Base-by-base conservation (phyloP, 768 basidiomycete genomes). In the Tubosaeta brunneosetosa region DNA sequence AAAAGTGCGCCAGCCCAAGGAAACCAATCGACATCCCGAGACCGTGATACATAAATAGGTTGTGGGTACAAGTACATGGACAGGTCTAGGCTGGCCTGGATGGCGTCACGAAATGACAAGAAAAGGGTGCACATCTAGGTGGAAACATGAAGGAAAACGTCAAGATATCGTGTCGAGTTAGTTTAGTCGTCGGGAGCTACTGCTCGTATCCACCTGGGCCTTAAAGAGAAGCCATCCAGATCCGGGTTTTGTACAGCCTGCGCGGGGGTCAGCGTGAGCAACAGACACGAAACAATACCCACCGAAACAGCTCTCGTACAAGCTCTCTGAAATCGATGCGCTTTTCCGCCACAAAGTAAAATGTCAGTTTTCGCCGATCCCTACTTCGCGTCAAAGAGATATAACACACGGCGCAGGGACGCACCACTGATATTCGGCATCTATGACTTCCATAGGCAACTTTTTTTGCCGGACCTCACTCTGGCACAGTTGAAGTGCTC, bases 361-460 rank as follows among this genome's bases (percentile, higher is more conserved):
- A 97, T 0, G 95, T 98, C 56, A 99, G 73, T 74, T 98, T 98
- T 68, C 94, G 90, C 53, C 95, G 89, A 71, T 99, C 95, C 92
- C 92, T 94, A 22, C 19, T 46, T 13, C 3, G 10, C 47, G 12
- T 57, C 33, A 47, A 31, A 40, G 41, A 55, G 22, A 3, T 22
- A 22, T 22, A 29, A 26, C 19, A 51, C 33, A 29, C 41, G 46
- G 40, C 50, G 26, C 19, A 40, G 11, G 25, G 6, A 73, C 87
- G 27, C 51, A 94, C 94, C 94, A 98, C 66, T 99, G 95, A 74
- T 94, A 99, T 72, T 98, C 95, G 31, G 94, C 95, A 70, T 97
- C 95, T 45, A 97, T 85, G 53, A 99, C 94, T 70, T 97, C 92
- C 95, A 99, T 99, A 16, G 94, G 94, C 65, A 97, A 73, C 66